phyloP scores from a whole-genome alignment of 495 filamentous ascomycete genomes.

The Daldinia grandis region DNA sequence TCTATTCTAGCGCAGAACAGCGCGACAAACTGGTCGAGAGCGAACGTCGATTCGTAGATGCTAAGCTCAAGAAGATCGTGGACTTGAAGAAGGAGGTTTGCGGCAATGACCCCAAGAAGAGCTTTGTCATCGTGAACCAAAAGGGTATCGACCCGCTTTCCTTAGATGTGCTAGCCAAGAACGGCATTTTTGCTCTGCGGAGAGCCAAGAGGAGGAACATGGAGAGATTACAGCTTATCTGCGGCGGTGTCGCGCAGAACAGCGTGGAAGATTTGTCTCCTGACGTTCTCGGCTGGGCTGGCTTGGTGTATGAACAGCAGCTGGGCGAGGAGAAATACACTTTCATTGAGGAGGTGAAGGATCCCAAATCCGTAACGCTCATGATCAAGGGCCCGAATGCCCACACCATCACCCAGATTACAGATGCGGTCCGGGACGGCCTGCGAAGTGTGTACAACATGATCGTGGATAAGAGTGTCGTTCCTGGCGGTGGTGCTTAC shows the following conservation, averaged over 20 bases:
- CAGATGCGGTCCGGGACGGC: conserved; percentile 96
- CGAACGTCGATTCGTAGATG: conserved; percentile 93
- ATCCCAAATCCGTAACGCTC: conserved; percentile 97
- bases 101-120: conserved; percentile 91
- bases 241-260: conserved; percentile 90
- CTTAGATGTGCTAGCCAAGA: conserved; percentile 95
- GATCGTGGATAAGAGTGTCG: conserved; percentile 94
- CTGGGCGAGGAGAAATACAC: conserved; percentile 99
- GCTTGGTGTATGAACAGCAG: conserved; percentile 95
- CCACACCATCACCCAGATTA: conserved; percentile 95
- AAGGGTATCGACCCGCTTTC: conserved; percentile 98
- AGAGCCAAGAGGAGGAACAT: conserved; percentile 98
- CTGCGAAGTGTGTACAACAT: conserved; percentile 97
- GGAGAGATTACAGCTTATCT: conserved; percentile 95
- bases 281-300: conserved; percentile 94
- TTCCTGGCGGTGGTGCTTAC: conserved; percentile 95
- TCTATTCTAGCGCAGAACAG: conserved; percentile 96
- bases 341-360: conserved; percentile 97
- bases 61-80: conserved; percentile 96
- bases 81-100: conserved; percentile 98
- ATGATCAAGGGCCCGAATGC: conserved; percentile 97
- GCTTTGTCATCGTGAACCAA: conserved; percentile 98
- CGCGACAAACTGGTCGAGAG: conserved; percentile 97
- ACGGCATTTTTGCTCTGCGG: conserved; percentile 92
- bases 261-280: conserved; percentile 92